A percentile compares a stretch with the other conserved stretches of the same genome.
These are phyloP conservation scores for Urostyla sp. DNA, from an alignment of 73 alveolate species.

Conservation along the genomic window DNA sequence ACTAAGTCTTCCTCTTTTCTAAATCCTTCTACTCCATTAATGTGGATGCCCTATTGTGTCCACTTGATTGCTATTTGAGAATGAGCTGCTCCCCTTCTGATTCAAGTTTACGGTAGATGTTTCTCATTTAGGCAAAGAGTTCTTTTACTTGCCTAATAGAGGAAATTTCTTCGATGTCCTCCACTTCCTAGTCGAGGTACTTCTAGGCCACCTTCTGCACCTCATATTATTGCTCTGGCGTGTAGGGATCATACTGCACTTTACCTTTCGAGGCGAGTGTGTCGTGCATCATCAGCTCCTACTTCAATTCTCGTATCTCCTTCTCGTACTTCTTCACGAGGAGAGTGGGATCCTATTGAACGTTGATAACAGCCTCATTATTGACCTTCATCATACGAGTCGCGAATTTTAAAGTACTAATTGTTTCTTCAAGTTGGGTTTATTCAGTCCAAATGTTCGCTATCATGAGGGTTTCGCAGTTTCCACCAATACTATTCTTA, in stretches of 20 bases:
- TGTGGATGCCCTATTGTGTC: no score
- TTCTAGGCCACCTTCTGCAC: conserved; percentile 81
- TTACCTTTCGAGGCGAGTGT: conserved; percentile 97
- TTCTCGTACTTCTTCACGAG: conserved; percentile 93
- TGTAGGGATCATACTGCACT: conserved; percentile 96
- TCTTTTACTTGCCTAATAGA: conserved; percentile 94
- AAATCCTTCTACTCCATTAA: neutral
- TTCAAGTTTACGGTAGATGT: conserved; percentile 82
- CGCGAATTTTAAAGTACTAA: conserved; percentile 98
- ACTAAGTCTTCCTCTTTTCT: conserved; percentile 33
- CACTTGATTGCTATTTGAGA: no score
- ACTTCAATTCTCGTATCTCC: conserved; percentile 97
- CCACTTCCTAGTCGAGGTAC: conserved; percentile 90
- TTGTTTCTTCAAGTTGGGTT: conserved; percentile 95
- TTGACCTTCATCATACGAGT: conserved; percentile 98
- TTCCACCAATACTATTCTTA: conserved; percentile 99
- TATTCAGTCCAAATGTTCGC: conserved; percentile 99
- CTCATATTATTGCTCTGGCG: conserved; percentile 93
- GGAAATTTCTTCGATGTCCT: conserved; percentile 93
- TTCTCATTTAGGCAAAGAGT: conserved; percentile 90
- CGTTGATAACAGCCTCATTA: conserved; percentile 94
- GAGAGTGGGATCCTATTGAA: conserved; percentile 94
- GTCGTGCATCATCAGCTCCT: conserved; percentile 99
- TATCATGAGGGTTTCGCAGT: conserved; percentile 98
- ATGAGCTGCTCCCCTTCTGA: conserved; percentile 74